phyloP scores from a whole-genome alignment of 257 asterid genomes.

The Mitragyna speciosa region DNA sequence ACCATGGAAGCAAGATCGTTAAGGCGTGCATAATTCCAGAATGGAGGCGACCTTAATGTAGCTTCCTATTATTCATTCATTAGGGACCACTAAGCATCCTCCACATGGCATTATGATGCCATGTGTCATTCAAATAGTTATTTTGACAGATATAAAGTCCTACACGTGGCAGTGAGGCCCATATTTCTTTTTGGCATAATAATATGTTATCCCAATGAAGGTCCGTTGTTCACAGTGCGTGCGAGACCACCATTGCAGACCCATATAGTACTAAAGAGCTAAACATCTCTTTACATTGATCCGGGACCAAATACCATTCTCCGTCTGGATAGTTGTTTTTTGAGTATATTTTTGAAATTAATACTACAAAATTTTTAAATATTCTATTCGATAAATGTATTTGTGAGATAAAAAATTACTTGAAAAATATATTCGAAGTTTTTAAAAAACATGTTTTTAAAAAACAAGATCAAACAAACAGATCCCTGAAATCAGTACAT shows the following conservation, averaged over 20 bases:
- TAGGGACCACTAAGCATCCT: not conserved
- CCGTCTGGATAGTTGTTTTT: too few relatives aligned
- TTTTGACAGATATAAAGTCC: not conserved
- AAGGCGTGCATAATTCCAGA: conserved; percentile 6
- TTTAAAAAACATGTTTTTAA: too few relatives aligned
- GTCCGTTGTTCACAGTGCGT: not conserved
- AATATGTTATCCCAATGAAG: conserved; percentile 1
- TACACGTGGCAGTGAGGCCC: not conserved
- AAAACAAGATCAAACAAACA: too few relatives aligned
- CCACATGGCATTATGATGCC: not conserved
- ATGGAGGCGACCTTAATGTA: not conserved
- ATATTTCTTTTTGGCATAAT: not conserved
- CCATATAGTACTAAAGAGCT: not conserved
- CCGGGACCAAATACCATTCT: conserved; percentile 14
- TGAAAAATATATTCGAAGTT: too few relatives aligned
- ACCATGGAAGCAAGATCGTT: not conserved
- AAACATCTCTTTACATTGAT: not conserved
- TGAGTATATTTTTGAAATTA: too few relatives aligned
- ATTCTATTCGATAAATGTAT: too few relatives aligned
- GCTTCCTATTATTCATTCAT: not conserved
- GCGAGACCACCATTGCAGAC: not conserved
- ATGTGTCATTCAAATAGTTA: not conserved
- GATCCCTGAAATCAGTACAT: conserved; percentile 14
- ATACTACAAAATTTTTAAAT: too few relatives aligned
- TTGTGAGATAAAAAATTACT: too few relatives aligned